Conservation (phyloP, 139 green algal genomes). For the Closterium sp. region DNA sequence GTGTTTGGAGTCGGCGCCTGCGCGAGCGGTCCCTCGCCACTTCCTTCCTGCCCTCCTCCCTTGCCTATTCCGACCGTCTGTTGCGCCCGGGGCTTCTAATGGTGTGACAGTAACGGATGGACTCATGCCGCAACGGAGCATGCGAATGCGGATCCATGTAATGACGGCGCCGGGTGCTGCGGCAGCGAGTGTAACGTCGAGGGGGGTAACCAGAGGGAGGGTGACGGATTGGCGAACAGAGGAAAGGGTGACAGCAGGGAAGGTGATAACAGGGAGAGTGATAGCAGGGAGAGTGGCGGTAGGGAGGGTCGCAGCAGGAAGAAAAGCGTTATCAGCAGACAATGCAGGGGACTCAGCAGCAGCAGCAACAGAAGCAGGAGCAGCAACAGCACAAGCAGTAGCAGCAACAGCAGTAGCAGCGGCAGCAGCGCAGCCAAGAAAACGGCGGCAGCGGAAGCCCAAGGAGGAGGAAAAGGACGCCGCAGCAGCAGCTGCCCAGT, state of each 20-base stretch:
- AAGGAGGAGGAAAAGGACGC: neutral
- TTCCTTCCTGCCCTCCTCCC: neutral
- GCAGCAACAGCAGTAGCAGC: neutral
- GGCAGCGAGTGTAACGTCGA: too few relatives aligned
- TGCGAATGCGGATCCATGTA: neutral
- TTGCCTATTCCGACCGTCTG: neutral
- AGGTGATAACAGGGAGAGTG: neutral
- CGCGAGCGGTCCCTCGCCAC: neutral
- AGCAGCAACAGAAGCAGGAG: neutral
- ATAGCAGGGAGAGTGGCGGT: too few relatives aligned
- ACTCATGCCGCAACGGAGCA: neutral
- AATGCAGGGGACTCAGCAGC: too few relatives aligned
- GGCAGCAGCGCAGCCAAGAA: neutral
- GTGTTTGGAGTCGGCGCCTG: neutral
- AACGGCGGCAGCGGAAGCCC: neutral
- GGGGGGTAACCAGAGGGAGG: too few relatives aligned
- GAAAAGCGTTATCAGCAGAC: too few relatives aligned
- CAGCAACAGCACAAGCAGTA: neutral
- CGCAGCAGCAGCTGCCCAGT: neutral
- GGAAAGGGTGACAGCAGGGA: neutral
- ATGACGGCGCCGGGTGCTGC: too few relatives aligned
- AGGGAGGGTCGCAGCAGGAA: too few relatives aligned
- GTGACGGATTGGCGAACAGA: neutral
- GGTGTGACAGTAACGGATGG: neutral
- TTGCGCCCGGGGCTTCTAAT: neutral